These are phyloP conservation scores for Solanum commersonii DNA, from an alignment of 257 asterid species.

Conservation along the genomic window DNA sequence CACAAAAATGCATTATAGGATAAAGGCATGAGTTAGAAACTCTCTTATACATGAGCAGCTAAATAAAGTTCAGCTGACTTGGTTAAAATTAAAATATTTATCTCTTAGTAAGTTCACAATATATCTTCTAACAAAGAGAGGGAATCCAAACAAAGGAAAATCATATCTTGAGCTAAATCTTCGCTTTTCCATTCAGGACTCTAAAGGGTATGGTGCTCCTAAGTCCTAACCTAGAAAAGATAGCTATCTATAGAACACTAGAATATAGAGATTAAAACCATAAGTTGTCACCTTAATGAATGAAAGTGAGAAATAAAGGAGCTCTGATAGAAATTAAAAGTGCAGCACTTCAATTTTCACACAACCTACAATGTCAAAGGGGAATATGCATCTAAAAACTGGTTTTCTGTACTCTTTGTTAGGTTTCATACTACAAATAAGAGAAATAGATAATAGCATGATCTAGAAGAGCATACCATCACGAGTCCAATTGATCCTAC, in stretches of 20 bases:
- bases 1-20: neutral
- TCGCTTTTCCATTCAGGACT: neutral
- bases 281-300: neutral
- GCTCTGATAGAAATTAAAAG: neutral
- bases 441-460: neutral
- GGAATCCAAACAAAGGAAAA: neutral
- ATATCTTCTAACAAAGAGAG: neutral
- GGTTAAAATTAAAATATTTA: neutral
- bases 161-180: neutral
- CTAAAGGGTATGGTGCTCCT: neutral
- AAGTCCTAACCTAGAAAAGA: neutral
- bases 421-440: neutral
- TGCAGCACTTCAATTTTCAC: neutral
- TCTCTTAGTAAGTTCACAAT: neutral
- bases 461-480: conserved; percentile 52
- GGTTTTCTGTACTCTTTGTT: neutral
- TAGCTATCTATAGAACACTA: neutral
- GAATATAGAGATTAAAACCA: neutral
- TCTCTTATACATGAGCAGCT: neutral
- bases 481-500: conserved; percentile 95
- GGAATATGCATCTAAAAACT: neutral
- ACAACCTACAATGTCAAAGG: neutral
- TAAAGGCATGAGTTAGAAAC: neutral
- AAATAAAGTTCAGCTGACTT: neutral
- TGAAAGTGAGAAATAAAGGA: neutral